phyloP scores from a whole-genome alignment of 192 early-diverging fungal species.

The Backusella sp. region DNA sequence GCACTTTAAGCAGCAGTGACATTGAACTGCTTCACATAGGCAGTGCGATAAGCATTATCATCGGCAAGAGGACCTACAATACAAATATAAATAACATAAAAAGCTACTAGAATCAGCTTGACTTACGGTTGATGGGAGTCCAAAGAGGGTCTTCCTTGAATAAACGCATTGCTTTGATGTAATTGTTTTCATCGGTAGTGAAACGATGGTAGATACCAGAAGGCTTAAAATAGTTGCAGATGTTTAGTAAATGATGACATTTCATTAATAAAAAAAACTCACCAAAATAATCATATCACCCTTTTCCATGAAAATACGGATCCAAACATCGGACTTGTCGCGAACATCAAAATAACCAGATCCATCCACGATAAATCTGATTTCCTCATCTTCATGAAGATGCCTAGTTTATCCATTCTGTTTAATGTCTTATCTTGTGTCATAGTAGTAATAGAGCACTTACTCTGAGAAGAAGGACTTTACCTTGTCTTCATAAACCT shows the following conservation, averaged over 20 bases:
- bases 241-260: not conserved
- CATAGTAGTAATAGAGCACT: constrained; percentile 17
- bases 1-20: not conserved
- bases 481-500: constrained; percentile 89
- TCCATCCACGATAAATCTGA: constrained; percentile 88
- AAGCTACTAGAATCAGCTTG: too few species aligned
- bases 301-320: constrained; percentile 72
- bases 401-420: constrained; percentile 49
- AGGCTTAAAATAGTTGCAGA: constrained; percentile 41
- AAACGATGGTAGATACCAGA: constrained; percentile 97
- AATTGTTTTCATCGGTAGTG: constrained; percentile 84
- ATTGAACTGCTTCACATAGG: constrained; percentile 44
- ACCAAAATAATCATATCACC: constrained; percentile 88
- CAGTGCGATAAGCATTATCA: constrained; percentile 49
- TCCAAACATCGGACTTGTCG: constrained; percentile 68
- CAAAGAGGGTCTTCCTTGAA: constrained; percentile 84
- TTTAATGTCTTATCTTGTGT: not conserved
- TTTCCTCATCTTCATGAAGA: constrained; percentile 97
- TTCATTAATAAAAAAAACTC: not conserved
- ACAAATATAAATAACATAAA: not conserved
- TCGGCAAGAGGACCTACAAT: constrained; percentile 51
- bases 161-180: constrained; percentile 83
- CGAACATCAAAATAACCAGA: constrained; percentile 92
- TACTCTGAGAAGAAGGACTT: constrained; percentile 90
- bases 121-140: constrained; percentile 74